Percentiles rank a stretch among this genome's conserved stretches.
Evolutionary conservation across 2,329 filamentous ascomycete genomes (phyloP).

Genomic region (Trichoderma cornu-damae): DNA sequence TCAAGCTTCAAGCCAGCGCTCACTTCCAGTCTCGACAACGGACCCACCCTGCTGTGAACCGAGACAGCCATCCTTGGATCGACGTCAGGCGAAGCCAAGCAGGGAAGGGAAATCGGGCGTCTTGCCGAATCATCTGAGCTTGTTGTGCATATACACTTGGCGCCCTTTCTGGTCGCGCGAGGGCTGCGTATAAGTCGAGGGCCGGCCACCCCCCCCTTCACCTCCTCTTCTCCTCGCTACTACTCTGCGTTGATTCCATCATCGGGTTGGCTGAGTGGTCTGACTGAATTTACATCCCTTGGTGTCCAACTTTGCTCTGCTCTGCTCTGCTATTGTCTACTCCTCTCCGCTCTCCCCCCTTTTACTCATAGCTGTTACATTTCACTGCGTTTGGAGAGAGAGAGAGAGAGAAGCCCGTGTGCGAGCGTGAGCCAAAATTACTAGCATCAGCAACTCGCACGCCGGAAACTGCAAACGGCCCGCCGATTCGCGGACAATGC

Average conservation of each 20-base stretch:
- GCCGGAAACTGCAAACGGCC: neutral
- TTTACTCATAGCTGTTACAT: neutral
- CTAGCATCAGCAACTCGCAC: neutral
- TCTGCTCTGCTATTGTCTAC: neutral
- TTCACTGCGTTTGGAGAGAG: neutral
- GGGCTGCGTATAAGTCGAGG: conserved; percentile 14
- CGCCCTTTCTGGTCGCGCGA: conserved; percentile 4
- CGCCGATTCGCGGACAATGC: conserved; percentile 3
- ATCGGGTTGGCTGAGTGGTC: neutral
- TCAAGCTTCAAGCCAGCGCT: conserved; percentile 15
- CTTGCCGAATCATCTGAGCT: conserved; percentile 11
- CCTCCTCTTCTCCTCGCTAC: neutral
- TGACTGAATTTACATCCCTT: neutral
- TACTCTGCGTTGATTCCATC: neutral
- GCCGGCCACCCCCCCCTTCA: neutral
- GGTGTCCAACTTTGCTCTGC: neutral
- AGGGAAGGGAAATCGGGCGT: conserved; percentile 6
- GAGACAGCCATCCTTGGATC: conserved; percentile 16
- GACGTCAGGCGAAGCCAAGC: conserved; percentile 2
- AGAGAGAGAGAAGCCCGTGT: neutral
- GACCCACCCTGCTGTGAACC: conserved; percentile 8
- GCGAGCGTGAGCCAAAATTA: neutral
- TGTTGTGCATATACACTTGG: conserved; percentile 10
- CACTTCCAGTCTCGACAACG: conserved; percentile 10
- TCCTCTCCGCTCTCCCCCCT: too few relatives aligned